These are phyloP conservation scores for Cercospora janseana DNA, from an alignment of 2,329 filamentous ascomycete species.

Conservation along the genomic window DNA sequence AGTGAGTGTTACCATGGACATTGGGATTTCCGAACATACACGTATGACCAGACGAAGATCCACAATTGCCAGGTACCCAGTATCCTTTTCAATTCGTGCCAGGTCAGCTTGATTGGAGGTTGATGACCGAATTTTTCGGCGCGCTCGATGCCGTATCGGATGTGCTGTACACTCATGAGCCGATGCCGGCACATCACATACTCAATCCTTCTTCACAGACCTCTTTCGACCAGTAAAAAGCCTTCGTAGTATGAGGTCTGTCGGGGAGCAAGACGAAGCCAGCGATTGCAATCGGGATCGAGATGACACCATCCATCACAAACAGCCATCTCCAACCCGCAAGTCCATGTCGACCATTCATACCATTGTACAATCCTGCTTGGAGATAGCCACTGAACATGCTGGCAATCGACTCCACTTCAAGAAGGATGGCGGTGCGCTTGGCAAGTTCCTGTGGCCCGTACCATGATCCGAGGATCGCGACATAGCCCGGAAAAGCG, in stretches of 20 bases:
- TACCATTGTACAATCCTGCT: conserved; percentile 22
- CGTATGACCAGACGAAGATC: conserved; percentile 20
- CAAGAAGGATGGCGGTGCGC: conserved; percentile 21
- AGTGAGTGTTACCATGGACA: not conserved
- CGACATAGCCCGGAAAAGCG: conserved; percentile 17
- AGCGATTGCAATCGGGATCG: conserved; percentile 19
- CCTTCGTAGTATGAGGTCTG: conserved; percentile 19
- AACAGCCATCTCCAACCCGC: conserved; percentile 25
- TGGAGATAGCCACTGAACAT: conserved; percentile 26
- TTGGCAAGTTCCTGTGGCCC: conserved; percentile 21
- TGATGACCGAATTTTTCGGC: conserved; percentile 19
- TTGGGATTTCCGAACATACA: conserved; percentile 10
- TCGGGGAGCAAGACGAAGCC: conserved; percentile 23
- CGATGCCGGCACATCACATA: not conserved
- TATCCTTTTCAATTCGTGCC: conserved; percentile 15
- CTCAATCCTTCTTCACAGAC: not conserved
- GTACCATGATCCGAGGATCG: conserved; percentile 20
- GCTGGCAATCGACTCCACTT: conserved; percentile 17
- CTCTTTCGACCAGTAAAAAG: conserved; percentile 17
- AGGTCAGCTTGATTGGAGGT: conserved; percentile 17
- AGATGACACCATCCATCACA: conserved; percentile 24
- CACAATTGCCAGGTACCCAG: conserved; percentile 20
- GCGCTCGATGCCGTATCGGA: conserved; percentile 18
- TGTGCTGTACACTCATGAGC: conserved; percentile 13
- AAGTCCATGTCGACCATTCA: conserved; percentile 19